A percentile compares a stretch with the other conserved stretches of the same genome.
Conservation (phyloP, 495 filamentous ascomycete genomes). For the Penicillium simplicissimum region DNA sequence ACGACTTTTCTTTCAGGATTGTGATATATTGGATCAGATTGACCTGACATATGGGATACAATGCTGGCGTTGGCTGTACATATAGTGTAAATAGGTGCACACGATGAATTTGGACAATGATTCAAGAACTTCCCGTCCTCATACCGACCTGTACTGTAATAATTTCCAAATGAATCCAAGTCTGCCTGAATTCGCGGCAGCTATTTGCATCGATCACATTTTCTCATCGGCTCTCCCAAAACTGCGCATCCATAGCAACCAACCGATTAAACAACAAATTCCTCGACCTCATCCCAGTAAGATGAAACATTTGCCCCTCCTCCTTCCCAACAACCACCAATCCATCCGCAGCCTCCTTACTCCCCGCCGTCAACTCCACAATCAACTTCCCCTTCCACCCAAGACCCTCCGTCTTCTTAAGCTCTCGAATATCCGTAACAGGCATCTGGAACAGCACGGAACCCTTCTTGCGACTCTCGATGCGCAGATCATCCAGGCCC, state of each 20-base stretch:
- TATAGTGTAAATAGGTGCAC: not conserved
- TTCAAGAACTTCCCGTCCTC: no score
- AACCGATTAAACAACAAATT: constrained; percentile 88
- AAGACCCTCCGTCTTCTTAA: constrained; percentile 81
- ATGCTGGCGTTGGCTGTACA: constrained; percentile 18
- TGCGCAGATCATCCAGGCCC: constrained; percentile 27
- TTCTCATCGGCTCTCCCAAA: constrained; percentile 78
- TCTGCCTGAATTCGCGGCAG: not conserved
- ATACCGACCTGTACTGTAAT: no score
- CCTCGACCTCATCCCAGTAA: constrained; percentile 73
- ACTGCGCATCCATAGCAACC: constrained; percentile 79
- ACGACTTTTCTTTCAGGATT: constrained; percentile 22
- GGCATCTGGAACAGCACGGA: constrained; percentile 50
- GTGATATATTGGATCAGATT: not conserved
- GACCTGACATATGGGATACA: not conserved
- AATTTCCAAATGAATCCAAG: not conserved
- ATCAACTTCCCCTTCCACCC: constrained; percentile 89
- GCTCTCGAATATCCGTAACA: constrained; percentile 61
- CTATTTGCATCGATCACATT: not conserved
- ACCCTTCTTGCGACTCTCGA: constrained; percentile 46
- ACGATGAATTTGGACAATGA: not conserved
- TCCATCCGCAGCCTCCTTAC: constrained; percentile 74
- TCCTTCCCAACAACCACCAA: constrained; percentile 62
- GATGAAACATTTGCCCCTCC: constrained; percentile 50
- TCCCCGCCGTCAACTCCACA: constrained; percentile 75